Percentiles rank a stretch among this genome's conserved stretches.
phyloP scores from a whole-genome alignment of 192 early-diverging fungal species.

The Backusella australiensis region DNA sequence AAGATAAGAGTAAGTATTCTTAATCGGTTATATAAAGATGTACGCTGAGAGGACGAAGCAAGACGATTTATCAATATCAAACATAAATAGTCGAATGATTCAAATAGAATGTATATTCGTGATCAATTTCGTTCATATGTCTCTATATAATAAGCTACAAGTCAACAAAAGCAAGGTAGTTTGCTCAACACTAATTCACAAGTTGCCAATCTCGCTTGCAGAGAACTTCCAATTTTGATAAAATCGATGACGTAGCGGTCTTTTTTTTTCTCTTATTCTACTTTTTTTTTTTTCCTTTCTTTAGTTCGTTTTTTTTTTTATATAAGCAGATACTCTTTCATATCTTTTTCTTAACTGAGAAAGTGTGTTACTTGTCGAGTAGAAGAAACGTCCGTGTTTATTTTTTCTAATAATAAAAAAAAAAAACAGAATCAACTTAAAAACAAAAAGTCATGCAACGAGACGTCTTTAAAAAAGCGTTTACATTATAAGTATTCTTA shows the following conservation, averaged over 20 bases:
- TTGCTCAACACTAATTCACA: too few species aligned
- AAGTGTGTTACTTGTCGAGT: neutral
- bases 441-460: conserved; percentile 20
- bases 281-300: neutral
- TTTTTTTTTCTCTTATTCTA: neutral
- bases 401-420: neutral
- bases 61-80: too few species aligned
- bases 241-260: neutral
- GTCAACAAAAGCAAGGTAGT: too few species aligned
- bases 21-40: too few species aligned
- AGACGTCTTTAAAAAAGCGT: conserved; percentile 27
- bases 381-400: neutral
- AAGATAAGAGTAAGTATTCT: too few species aligned
- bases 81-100: too few species aligned
- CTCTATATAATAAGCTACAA: too few species aligned
- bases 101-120: too few species aligned
- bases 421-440: neutral
- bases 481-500: conserved; percentile 39
- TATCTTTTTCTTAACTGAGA: neutral
- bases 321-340: neutral
- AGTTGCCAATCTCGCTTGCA: too few species aligned
- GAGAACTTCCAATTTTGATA: neutral
- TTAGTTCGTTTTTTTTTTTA: neutral
- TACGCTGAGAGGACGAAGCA: too few species aligned
- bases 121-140: too few species aligned